Conservation (phyloP, 2,329 filamentous ascomycete genomes). For the Fragosphaeria purpurea region DNA sequence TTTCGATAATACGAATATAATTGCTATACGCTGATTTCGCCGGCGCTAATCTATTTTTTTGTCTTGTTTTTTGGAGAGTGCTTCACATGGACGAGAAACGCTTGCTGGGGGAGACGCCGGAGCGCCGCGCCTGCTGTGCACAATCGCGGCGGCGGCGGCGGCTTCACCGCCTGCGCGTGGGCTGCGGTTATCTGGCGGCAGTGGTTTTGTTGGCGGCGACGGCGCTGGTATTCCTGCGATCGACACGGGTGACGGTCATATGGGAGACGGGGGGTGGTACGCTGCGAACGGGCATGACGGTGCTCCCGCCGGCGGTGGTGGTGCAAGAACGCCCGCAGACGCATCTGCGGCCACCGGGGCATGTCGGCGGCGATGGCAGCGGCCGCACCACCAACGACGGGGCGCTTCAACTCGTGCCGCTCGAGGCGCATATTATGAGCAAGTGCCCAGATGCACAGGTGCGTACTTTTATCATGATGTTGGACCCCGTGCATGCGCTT, state of each 20-base stretch:
- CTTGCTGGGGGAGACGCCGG: not conserved
- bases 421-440: conserved; percentile 94
- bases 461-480: not conserved
- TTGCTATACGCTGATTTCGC: too few species aligned
- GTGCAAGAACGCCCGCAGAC: too few species aligned
- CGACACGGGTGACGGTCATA: too few species aligned
- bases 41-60: too few species aligned
- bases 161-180: conserved; percentile 5
- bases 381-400: too few species aligned
- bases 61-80: too few species aligned
- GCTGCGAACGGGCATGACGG: too few species aligned
- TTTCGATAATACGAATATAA: too few species aligned
- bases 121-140: not conserved
- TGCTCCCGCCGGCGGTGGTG: too few species aligned
- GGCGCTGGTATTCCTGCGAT: conserved; percentile 7
- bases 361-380: too few species aligned
- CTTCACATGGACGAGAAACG: conserved; percentile 12
- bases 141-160: not conserved
- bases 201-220: conserved; percentile 7
- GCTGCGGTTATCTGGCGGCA: not conserved
- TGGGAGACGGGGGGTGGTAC: too few species aligned
- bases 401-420: conserved; percentile 44
- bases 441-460: conserved; percentile 86
- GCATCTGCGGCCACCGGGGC: too few species aligned
- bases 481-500: not conserved